Conservation (phyloP, 2,329 filamentous ascomycete species). For the Colletotrichum sp. region DNA sequence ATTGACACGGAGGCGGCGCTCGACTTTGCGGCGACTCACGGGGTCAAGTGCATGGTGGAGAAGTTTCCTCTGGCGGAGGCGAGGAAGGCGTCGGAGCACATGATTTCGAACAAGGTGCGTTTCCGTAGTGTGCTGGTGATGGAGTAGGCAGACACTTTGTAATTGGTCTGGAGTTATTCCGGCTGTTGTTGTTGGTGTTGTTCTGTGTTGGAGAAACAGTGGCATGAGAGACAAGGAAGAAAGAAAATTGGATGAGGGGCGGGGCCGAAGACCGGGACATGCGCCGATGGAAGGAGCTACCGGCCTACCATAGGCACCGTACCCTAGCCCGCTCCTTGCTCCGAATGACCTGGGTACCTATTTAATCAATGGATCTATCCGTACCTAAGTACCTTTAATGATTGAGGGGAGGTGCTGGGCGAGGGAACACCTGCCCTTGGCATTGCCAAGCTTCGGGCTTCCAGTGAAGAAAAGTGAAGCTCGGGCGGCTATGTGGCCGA, state of each 20-base stretch:
- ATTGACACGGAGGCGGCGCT: constrained; percentile 70
- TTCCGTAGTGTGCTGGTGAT: constrained; percentile 50
- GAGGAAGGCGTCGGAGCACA: constrained; percentile 46
- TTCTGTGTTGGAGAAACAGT: neutral
- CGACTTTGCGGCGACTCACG: constrained; percentile 64
- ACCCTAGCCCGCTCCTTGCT: neutral
- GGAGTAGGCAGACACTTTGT: constrained; percentile 23
- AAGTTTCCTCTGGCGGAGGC: constrained; percentile 62
- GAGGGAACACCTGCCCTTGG: neutral
- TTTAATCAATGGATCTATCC: too few species aligned
- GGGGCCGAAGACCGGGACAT: neutral
- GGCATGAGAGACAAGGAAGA: neutral
- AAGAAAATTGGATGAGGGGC: neutral
- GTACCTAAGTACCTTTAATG: neutral
- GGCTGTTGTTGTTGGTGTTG: neutral
- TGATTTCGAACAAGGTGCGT: constrained; percentile 42
- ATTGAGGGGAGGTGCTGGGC: neutral
- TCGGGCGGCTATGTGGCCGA: neutral
- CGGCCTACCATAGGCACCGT: neutral
- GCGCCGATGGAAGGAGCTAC: neutral
- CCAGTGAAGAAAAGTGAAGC: neutral
- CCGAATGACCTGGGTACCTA: neutral
- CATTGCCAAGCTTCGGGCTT: neutral
- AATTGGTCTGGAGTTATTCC: neutral
- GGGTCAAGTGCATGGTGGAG: constrained; percentile 69